These are phyloP conservation scores for Thielaviopsis musarum DNA, from an alignment of 2,329 filamentous ascomycete genomes.

Conservation along the genomic window DNA sequence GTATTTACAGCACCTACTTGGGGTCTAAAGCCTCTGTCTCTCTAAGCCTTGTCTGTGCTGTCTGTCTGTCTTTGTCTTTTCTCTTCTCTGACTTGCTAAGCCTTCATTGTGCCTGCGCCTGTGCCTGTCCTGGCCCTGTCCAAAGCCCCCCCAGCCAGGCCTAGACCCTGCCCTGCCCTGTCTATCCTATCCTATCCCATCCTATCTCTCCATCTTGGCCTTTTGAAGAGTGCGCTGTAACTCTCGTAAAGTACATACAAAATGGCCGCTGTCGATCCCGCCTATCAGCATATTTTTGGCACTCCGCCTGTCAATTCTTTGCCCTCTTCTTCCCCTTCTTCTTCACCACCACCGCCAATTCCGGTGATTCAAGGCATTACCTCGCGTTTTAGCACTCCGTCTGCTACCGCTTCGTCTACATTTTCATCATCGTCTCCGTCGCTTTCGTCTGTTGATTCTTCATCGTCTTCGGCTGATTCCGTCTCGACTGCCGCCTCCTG, in stretches of 20 bases:
- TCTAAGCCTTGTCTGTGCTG: too few species aligned
- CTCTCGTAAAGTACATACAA: not conserved
- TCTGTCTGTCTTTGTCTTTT: too few species aligned
- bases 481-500: slow-evolving; percentile 2
- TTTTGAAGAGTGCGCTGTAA: not conserved
- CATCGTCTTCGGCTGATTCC: not conserved
- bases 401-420: not conserved
- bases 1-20: too few species aligned
- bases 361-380: not conserved
- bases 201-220: not conserved
- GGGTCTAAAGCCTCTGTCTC: too few species aligned
- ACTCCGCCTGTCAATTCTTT: not conserved
- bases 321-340: not conserved
- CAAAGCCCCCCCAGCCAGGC: not conserved
- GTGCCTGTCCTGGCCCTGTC: not conserved
- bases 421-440: not conserved
- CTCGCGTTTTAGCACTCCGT: not conserved
- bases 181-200: not conserved
- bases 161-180: not conserved
- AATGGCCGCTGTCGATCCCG: slow-evolving; percentile 9
- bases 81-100: too few species aligned
- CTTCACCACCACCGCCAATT: not conserved
- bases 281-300: slow-evolving; percentile 10
- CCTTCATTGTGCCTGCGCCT: not conserved
- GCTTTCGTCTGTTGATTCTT: not conserved